Base-by-base conservation (phyloP, 2,329 filamentous ascomycete genomes). In the Hortaea sp. region DNA sequence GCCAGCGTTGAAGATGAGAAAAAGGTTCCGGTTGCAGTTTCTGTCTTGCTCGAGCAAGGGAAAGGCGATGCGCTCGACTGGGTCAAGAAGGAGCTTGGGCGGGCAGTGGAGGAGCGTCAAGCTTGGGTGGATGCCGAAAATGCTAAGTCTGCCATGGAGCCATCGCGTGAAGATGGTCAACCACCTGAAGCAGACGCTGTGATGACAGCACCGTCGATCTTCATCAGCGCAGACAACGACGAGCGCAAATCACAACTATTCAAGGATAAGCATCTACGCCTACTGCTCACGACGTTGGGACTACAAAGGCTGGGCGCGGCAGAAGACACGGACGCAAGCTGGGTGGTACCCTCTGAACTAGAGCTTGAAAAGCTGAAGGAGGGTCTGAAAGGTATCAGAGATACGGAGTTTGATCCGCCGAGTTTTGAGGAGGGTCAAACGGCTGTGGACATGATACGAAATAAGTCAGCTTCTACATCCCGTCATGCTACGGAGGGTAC, bases 221-320 rank as follows among this genome's bases (percentile, higher is more conserved):
- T 71, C 46, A 68, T 88, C 44, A 76, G 74, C 43, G 74, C 84
- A 0, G 79, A 84, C 47, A 79, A 77, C 38, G 78, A 85, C 40
- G 73, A 77, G 42, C 79, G 81, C 37, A 80, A 81, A 43, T 76
- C 75, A 20, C 84, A 87, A 28, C 81, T 95, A 67, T 94, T 94
- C 71, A 94, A 88, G 61, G 94, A 97, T 64, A 82, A 85, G 7
- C 83, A 90, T 58, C 75, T 97, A 2, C 84, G 89, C 31, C 79
- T 97, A 1, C 76, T 98, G 3, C 84, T 97, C 77, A 82, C 74
- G 1, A 73, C 92, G 0, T 73, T 84, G 12, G 85, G 85, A 0
- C 78, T 94, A 50, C 74, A 84, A 57, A 75, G 82, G 43, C 61
- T 78, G 6, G 78, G 77, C 30, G 64, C 69, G 34, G 82, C 88